These are phyloP conservation scores for Myxozyma geophila DNA, from an alignment of 805 yeast genomes.

Conservation along the genomic window DNA sequence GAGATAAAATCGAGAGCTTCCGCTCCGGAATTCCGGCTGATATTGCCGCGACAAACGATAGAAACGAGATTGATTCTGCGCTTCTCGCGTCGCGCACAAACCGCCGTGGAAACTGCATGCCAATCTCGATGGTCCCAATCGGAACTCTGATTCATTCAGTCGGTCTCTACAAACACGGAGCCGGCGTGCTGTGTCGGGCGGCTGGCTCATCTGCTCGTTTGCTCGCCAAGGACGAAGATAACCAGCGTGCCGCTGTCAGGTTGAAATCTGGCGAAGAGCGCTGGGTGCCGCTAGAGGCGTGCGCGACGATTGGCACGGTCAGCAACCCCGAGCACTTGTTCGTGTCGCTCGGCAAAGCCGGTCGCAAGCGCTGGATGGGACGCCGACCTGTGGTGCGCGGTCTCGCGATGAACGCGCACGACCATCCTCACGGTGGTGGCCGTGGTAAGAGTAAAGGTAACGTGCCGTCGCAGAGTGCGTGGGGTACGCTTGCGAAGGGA, in stretches of 20 bases:
- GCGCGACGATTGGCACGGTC: slow-evolving; percentile 92
- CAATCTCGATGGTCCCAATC: slow-evolving; percentile 88
- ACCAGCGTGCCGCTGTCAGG: slow-evolving; percentile 73
- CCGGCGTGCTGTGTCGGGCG: slow-evolving; percentile 86
- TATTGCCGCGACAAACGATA: slow-evolving; percentile 68
- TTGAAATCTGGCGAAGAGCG: slow-evolving; percentile 93
- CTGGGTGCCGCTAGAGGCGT: slow-evolving; percentile 79
- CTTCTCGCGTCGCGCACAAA: slow-evolving; percentile 82
- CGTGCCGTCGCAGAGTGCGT: slow-evolving; percentile 89
- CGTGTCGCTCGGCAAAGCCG: slow-evolving; percentile 92
- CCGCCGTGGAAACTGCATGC: slow-evolving; percentile 93
- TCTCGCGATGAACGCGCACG: slow-evolving; percentile 95
- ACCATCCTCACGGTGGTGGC: slow-evolving; percentile 99
- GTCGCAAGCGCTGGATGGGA: slow-evolving; percentile 89
- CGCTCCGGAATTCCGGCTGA: slow-evolving; percentile 83
- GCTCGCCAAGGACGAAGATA: slow-evolving; percentile 74
- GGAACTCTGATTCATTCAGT: slow-evolving; percentile 89
- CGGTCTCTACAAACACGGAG: slow-evolving; percentile 75
- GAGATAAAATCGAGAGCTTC: slow-evolving; percentile 88
- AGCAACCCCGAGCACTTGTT: slow-evolving; percentile 93
- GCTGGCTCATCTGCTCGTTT: slow-evolving; percentile 95
- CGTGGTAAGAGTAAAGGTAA: slow-evolving; percentile 98
- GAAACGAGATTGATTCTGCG: slow-evolving; percentile 77
- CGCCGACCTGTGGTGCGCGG: slow-evolving; percentile 96
- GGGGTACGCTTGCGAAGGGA: slow-evolving; percentile 93